A percentile compares a stretch with the other conserved stretches of the same genome.
phyloP scores from a whole-genome alignment of 441 rosid genomes.

The Brassica hybrid region DNA sequence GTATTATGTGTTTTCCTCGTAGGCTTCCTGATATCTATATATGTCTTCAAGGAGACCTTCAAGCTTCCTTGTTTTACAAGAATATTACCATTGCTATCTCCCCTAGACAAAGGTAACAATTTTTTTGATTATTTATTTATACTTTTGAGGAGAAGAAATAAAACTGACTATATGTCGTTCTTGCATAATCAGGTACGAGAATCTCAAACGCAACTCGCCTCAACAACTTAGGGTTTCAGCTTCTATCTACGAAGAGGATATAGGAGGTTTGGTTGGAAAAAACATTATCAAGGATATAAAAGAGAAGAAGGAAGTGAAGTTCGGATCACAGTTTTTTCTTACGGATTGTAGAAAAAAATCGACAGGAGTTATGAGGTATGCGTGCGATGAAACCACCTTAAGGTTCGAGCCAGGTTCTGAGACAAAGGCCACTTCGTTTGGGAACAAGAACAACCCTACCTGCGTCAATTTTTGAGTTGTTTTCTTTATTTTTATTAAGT shows the following conservation, averaged over 20 bases:
- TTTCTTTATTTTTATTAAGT: not conserved
- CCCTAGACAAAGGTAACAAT: too few relatives aligned
- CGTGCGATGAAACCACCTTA: conserved; percentile 16
- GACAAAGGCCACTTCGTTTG: not conserved
- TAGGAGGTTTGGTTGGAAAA: conserved; percentile 12
- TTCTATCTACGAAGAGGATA: conserved; percentile 1
- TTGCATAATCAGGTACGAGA: not conserved
- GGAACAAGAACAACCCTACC: conserved; percentile 7
- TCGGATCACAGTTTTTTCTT: not conserved
- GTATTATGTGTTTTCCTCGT: not conserved
- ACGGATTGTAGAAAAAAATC: conserved; percentile 3
- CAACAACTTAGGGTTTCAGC: conserved; percentile 21
- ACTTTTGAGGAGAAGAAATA: too few relatives aligned
- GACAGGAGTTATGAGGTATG: not conserved
- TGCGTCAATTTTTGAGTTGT: not conserved
- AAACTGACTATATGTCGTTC: too few relatives aligned
- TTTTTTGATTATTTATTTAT: too few relatives aligned
- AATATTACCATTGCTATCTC: conserved; percentile 23
- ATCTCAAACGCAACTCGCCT: not conserved
- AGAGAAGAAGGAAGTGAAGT: conserved; percentile 9
- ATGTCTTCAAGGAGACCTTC: conserved; percentile 26
- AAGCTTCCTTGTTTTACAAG: conserved; percentile 19
- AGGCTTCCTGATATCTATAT: not conserved
- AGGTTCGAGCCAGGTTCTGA: conserved; percentile 4
- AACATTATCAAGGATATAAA: conserved; percentile 3